Evolutionary conservation across 176 grass and related monocot genomes (phyloP).

Genomic region (Stipa capillata): DNA sequence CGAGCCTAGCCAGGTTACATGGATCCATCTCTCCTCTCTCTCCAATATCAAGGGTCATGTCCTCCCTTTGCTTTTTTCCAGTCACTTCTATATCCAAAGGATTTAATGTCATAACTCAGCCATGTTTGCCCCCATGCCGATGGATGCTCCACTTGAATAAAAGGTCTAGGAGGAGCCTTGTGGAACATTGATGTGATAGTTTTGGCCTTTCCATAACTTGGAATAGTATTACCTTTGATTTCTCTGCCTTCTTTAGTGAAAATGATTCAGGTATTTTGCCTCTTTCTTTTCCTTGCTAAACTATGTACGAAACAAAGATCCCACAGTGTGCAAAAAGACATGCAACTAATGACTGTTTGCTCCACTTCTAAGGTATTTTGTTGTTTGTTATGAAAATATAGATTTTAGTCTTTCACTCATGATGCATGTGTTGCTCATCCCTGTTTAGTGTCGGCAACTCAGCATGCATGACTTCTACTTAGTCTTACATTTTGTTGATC

Average conservation of each 20-base stretch:
- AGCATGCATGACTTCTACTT: background rate
- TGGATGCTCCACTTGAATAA: background rate
- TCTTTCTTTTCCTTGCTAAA: too few species aligned
- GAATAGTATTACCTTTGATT: background rate
- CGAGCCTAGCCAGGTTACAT: background rate
- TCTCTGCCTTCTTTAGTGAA: background rate
- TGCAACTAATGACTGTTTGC: background rate
- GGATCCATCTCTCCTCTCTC: background rate
- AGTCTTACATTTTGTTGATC: background rate
- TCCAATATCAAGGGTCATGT: slow-evolving; percentile 30
- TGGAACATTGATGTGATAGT: background rate
- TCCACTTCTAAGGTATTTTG: background rate
- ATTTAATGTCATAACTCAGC: background rate
- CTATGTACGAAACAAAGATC: background rate
- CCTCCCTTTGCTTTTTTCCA: slow-evolving; percentile 15
- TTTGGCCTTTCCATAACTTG: background rate
- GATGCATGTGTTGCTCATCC: background rate
- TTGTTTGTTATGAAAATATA: background rate
- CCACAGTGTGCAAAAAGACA: background rate
- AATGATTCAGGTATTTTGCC: background rate
- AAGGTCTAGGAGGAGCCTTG: background rate
- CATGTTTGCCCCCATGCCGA: background rate
- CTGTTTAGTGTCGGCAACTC: background rate
- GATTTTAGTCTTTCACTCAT: background rate
- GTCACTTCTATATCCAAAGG: slow-evolving; percentile 26